Base-by-base conservation (phyloP, 2,329 filamentous ascomycete species). In the Pseudopithomyces chartarum region DNA sequence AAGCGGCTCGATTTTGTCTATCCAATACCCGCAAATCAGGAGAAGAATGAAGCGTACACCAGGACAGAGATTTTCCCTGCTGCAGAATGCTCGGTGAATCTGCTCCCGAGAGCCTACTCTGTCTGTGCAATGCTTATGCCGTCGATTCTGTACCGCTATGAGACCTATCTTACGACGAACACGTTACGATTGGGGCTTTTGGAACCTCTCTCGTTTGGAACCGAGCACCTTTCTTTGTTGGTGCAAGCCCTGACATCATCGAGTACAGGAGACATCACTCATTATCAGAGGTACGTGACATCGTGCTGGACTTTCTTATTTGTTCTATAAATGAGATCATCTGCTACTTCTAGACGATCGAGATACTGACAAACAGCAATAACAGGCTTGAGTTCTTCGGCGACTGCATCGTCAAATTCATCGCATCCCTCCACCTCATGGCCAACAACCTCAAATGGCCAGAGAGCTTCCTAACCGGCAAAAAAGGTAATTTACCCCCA, bases 321-420 rank as follows among this genome's bases (percentile, higher is more conserved):
- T 29, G 4, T 8, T 29, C 26, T 29, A 8, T 8, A 29, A 29
- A 29, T 29, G 5, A 29, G 26, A 8, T 29, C 8, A 8, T 8
- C 26, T 4, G 26, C 8, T 29, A 29, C 26, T 29, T 5, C 3
- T 6, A 4, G 5, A n/a, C 13, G 11, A 19, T 10, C n/a, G 8
- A 39, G 29, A 10, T 19, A 22, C 42, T 45, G 32, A 45, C 17
- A 11, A 8, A 11, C 20, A 13, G 7, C 2, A 26, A n/a, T 12
- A 19, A 34, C n/a, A 57, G 55, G 2, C 79, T 96, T 0, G 95
- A 98, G 70, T 96, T 96, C 63, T 78, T 97, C 0, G 95, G 95
- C 0, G 94, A 98, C 67, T 87, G 87, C 0, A 81, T 96, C 1
- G 80, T 98, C 36, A 98, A 98, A 67, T 85, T 89, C 55, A 86